phyloP scores from a whole-genome alignment of 2,329 filamentous ascomycete genomes.

The Dichotomopilus funicola region DNA sequence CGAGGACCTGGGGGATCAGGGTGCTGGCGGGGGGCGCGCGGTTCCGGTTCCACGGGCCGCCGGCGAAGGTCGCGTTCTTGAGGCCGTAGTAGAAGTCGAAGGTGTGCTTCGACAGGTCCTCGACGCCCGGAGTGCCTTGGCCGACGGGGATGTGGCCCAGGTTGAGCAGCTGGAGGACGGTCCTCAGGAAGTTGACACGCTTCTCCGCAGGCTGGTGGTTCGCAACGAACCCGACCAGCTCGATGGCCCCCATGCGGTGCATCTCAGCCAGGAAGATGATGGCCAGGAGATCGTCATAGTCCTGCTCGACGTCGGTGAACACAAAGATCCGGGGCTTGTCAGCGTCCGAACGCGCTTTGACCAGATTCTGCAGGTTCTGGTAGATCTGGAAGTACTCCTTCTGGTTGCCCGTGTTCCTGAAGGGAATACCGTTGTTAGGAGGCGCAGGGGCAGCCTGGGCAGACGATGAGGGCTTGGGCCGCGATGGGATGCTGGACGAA shows the following conservation, averaged over 20 bases:
- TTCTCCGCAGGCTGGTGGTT: conserved; percentile 10
- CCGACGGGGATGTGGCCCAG: conserved; percentile 10
- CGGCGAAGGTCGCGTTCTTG: conserved; percentile 11
- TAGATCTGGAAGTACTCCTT: background rate
- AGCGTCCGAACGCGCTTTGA: background rate
- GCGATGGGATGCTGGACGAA: no score
- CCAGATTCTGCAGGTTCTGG: conserved; percentile 2
- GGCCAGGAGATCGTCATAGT: conserved; percentile 18
- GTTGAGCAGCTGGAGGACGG: conserved; percentile 8
- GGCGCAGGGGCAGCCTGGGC: no score
- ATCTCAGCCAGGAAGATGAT: conserved; percentile 19
- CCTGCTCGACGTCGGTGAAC: conserved; percentile 18
- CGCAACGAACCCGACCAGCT: conserved; percentile 15
- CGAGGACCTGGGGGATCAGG: background rate
- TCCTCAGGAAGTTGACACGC: conserved; percentile 14
- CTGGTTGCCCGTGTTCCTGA: background rate
- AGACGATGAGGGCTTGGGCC: no score
- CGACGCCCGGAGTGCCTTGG: conserved; percentile 3
- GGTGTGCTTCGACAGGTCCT: background rate
- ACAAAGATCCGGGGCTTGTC: conserved; percentile 13
- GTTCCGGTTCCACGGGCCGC: background rate
- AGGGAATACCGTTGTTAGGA: background rate
- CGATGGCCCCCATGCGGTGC: conserved; percentile 15
- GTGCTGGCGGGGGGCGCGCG: background rate
- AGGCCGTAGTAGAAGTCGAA: conserved; percentile 10